Base-by-base conservation (phyloP, 371 early-diverging fungal species). In the Circinella minor region DNA sequence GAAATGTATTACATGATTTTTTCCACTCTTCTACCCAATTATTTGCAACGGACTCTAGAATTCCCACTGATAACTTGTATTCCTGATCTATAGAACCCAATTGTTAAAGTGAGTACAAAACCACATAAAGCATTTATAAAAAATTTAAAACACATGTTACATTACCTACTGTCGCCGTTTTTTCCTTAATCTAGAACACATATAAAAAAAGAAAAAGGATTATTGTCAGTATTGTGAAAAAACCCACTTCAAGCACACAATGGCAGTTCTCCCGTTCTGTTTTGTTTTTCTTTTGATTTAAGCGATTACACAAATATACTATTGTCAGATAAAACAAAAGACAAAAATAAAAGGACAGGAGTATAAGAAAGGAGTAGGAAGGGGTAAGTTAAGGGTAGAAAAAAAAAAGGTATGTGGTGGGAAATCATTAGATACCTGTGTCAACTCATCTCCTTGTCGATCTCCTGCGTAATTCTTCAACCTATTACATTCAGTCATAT, bases 21-120 rank as follows among this genome's bases (percentile, higher is more conserved):
- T 57, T 38, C 68, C 68, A 68, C 27, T 68, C 62, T 36, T 60
- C 51, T 48, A 68, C n/a, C 68, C 68, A 68, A 17, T 57, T 61
- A 7, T 51, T 54, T 14, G 62, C 61, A 39, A 62, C 59, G 11
- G 36, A 46, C 5, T 70, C 59, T n/a, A 67, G 66, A 1, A 55
- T 63, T 18, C 69, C 71, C n/a, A 68, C 47, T 11, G 67, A 54
- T 37, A 63, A 36, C 55, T 63, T 63, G 46, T 72, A 72, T 43
- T 63, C 70, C 47, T 72, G 65, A 17, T 72, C 76, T 72, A 61
- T 27, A 59, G 17, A 17, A 9, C 9, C 20, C 27, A 27, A 11
- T 43, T 17, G 36, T 43, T 34, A 8, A 48, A 9, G 43, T 43
- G 43, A 43, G 63, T 13, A 37, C 60, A 59, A 59, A 14, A 59